These are phyloP conservation scores for Mortierella claussenii DNA, from an alignment of 192 early-diverging fungal species.

Conservation along the genomic window DNA sequence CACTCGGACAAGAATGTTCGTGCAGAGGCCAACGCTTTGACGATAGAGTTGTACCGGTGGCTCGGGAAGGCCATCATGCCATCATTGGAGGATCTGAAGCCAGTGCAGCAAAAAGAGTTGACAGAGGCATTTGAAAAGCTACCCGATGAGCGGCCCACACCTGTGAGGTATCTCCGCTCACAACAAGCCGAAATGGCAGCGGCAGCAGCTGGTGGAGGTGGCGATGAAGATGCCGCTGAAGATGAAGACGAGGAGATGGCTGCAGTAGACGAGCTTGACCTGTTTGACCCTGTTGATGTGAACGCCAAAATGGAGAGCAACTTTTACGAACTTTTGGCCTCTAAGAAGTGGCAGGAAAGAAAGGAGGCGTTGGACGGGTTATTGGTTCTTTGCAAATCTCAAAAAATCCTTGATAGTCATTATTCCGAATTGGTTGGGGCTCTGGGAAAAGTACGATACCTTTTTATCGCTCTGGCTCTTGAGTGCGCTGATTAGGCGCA, in stretches of 20 bases:
- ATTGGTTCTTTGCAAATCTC: slow-evolving; percentile 72
- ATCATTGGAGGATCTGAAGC: slow-evolving; percentile 88
- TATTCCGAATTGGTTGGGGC: slow-evolving; percentile 86
- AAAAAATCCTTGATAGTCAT: slow-evolving; percentile 78
- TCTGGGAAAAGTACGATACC: slow-evolving; percentile 76
- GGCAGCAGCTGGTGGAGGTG: slow-evolving; percentile 49
- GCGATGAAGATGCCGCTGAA: slow-evolving; percentile 52
- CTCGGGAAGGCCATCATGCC: slow-evolving; percentile 84
- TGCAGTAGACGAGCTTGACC: slow-evolving; percentile 79
- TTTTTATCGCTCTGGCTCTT: neutral
- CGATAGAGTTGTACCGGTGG: slow-evolving; percentile 93
- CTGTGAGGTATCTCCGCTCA: slow-evolving; percentile 80
- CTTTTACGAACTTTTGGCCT: slow-evolving; percentile 82
- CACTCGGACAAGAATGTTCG: slow-evolving; percentile 95
- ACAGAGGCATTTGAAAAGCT: slow-evolving; percentile 83
- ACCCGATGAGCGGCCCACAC: slow-evolving; percentile 68
- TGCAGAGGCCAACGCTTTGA: slow-evolving; percentile 74
- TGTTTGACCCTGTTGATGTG: slow-evolving; percentile 93
- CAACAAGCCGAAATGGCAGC: slow-evolving; percentile 73
- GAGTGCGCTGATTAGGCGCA: no score
- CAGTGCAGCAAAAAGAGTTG: slow-evolving; percentile 94
- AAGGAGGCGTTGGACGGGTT: slow-evolving; percentile 90
- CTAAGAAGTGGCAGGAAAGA: slow-evolving; percentile 97
- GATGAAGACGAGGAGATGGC: slow-evolving; percentile 67
- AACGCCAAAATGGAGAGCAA: slow-evolving; percentile 84